Percentiles rank a stretch among this genome's conserved stretches.
These are phyloP conservation scores for Wallacemonas sp. DNA, from an alignment of 208 protist genomes.

Conservation along the genomic window DNA sequence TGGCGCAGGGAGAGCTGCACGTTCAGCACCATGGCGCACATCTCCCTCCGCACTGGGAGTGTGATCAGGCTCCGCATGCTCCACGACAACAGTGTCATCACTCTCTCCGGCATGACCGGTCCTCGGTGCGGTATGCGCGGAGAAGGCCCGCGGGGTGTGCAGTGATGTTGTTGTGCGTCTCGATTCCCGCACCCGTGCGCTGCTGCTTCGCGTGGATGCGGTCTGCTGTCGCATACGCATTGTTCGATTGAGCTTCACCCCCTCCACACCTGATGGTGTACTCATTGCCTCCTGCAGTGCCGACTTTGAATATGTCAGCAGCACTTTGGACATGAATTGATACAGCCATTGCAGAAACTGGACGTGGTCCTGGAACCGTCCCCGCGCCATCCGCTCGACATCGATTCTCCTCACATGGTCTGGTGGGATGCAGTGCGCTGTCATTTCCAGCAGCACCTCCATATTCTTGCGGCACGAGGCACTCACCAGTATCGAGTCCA, in stretches of 20 bases:
- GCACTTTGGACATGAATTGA: conserved; percentile 71
- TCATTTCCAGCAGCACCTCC: conserved; percentile 66
- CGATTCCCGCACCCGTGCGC: neutral
- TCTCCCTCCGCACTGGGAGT: too few species aligned
- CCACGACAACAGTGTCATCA: neutral
- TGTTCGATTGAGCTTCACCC: conserved; percentile 60
- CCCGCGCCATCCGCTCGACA: conserved; percentile 52
- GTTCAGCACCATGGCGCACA: too few species aligned
- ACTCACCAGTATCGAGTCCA: conserved; percentile 48
- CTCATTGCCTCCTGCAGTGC: conserved; percentile 34
- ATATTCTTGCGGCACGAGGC: conserved; percentile 63
- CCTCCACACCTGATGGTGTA: conserved; percentile 29
- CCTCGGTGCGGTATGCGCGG: too few species aligned
- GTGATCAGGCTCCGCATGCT: too few species aligned
- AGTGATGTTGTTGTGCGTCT: neutral
- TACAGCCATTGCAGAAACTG: conserved; percentile 76
- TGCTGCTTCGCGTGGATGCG: conserved; percentile 6
- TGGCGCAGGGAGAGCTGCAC: too few species aligned
- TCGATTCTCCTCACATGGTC: conserved; percentile 57
- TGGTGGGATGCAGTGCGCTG: conserved; percentile 52
- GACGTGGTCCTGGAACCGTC: conserved; percentile 86
- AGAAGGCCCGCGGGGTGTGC: neutral
- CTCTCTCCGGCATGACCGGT: too few species aligned
- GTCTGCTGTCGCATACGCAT: conserved; percentile 12
- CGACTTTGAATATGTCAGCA: conserved; percentile 63